Base-by-base conservation (phyloP, 306 rosid species). In the Glycine latifolia region DNA sequence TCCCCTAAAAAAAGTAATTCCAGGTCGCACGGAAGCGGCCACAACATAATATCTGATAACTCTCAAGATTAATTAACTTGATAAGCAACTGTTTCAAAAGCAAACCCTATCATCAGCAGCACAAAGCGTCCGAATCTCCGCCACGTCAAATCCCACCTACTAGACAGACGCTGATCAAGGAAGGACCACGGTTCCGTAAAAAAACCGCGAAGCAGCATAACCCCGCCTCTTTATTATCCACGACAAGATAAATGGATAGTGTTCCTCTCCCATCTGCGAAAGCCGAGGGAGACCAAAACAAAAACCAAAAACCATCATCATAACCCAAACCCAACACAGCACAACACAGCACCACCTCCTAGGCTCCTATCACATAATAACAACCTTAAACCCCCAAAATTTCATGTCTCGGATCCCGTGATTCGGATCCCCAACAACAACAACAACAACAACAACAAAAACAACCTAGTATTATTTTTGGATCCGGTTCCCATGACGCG, bases 401-500 rank as follows among this genome's bases (percentile, higher is more conserved):
- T 55, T 68, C 73, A 61, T 80, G 33, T 48, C 11, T 84, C 84
- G 84, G 89, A 79, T 83, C 86, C 80, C 13, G 61, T 85, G 60
- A 84, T 78, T 81, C 82, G 90, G 89, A 89, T 90, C 89, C 31
- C 31, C 74, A 26, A 26, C 31, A 26, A 26, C 31, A 26, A 26
- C 31, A 26, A 26, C 31, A 2, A 39, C 12, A 37, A 37, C 20
- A 37, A 37, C 0, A n/a, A n/a, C 26, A 20, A 37, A 37, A 37
- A 37, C 39, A 37, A 37, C 41, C 41, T 37, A 3, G 41, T 37
- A 37, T 3, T 26, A 26, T 26, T 78, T 59, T 78, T 59, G 85
- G 83, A 83, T 67, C 86, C 65, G 72, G 35, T 39, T 73, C 15
- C 87, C 54, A 95, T 95, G 99, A 95, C 99, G 62, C 91, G 99